A percentile compares a stretch with the other conserved stretches of the same genome.
These are phyloP conservation scores for Cicer bijugum DNA, from an alignment of 306 rosid species.

Conservation along the genomic window DNA sequence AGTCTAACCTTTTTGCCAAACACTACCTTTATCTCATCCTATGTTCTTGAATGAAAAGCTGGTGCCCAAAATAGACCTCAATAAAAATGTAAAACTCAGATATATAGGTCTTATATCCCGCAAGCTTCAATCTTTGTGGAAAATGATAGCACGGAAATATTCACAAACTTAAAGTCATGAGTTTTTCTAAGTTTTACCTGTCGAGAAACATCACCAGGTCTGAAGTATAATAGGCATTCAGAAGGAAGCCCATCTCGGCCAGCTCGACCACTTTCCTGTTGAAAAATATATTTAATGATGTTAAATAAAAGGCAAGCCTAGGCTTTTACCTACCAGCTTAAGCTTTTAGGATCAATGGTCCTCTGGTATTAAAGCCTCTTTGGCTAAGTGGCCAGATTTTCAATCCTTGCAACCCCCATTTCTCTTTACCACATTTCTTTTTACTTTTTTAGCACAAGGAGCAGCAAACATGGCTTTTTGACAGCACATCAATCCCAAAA, in stretches of 20 bases:
- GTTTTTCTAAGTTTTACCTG: slow-evolving; percentile 59
- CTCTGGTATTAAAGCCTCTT: slow-evolving; percentile 18
- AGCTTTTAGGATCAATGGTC: slow-evolving; percentile 15
- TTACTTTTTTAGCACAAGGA: slow-evolving; percentile 5
- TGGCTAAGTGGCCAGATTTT: neutral
- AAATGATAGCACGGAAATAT: slow-evolving; percentile 30
- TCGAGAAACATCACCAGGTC: slow-evolving; percentile 90
- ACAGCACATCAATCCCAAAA: slow-evolving; percentile 29
- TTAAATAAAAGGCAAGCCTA: slow-evolving; percentile 16
- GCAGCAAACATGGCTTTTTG: neutral
- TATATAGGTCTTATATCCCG: slow-evolving; percentile 9
- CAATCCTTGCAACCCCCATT: slow-evolving; percentile 16
- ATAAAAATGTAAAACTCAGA: slow-evolving; percentile 32
- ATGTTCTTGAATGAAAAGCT: slow-evolving; percentile 35
- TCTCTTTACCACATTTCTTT: slow-evolving; percentile 35
- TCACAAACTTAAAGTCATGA: slow-evolving; percentile 13
- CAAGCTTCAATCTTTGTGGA: slow-evolving; percentile 37
- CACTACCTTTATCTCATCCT: slow-evolving; percentile 5
- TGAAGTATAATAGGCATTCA: slow-evolving; percentile 84
- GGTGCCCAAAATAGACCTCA: slow-evolving; percentile 36
- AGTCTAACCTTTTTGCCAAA: neutral
- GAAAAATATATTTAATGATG: slow-evolving; percentile 40
- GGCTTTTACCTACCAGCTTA: slow-evolving; percentile 3
- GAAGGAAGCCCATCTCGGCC: slow-evolving; percentile 99
- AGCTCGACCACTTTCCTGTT: slow-evolving; percentile 98